Evolutionary conservation across 2,329 filamentous ascomycete species (phyloP).

Genomic region (Acarospora socialis): DNA sequence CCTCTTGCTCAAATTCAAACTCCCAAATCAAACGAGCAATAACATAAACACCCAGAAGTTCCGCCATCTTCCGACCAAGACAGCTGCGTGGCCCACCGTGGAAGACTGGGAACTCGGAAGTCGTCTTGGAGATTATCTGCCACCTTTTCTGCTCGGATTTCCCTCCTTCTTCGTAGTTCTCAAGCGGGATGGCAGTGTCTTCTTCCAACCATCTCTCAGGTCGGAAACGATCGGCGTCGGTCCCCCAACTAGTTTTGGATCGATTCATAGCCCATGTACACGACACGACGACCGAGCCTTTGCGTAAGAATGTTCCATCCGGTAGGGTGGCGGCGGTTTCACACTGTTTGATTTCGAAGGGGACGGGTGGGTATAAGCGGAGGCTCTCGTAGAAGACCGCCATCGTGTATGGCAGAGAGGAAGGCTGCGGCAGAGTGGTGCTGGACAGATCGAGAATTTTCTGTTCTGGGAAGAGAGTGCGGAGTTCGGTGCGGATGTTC

Average conservation of each 20-base stretch:
- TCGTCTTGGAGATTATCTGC: constrained; percentile 27
- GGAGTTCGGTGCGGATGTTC: constrained; percentile 32
- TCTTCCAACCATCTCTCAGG: constrained; percentile 42
- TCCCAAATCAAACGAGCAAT: constrained; percentile 34
- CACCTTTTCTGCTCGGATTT: constrained; percentile 13
- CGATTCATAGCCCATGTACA: constrained; percentile 51
- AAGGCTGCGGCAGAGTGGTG: constrained; percentile 28
- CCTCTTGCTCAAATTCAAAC: constrained; percentile 35
- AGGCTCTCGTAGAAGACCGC: constrained; percentile 49
- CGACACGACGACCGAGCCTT: constrained; percentile 44
- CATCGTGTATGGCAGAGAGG: constrained; percentile 40
- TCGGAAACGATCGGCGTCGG: constrained; percentile 40
- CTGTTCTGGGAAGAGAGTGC: constrained; percentile 10
- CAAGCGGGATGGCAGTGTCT: background rate
- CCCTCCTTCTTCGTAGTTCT: constrained; percentile 18
- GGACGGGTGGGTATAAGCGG: constrained; percentile 49
- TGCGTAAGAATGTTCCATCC: constrained; percentile 45
- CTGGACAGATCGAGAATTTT: constrained; percentile 18
- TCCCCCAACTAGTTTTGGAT: constrained; percentile 41
- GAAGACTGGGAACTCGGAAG: constrained; percentile 49
- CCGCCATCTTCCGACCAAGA: constrained; percentile 51
- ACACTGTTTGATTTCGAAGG: constrained; percentile 51
- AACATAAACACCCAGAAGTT: constrained; percentile 43
- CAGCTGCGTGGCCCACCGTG: constrained; percentile 49
- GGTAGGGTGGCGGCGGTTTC: constrained; percentile 39